phyloP scores from a whole-genome alignment of 2,329 filamentous ascomycete species.

The Basipetospora sp. region DNA sequence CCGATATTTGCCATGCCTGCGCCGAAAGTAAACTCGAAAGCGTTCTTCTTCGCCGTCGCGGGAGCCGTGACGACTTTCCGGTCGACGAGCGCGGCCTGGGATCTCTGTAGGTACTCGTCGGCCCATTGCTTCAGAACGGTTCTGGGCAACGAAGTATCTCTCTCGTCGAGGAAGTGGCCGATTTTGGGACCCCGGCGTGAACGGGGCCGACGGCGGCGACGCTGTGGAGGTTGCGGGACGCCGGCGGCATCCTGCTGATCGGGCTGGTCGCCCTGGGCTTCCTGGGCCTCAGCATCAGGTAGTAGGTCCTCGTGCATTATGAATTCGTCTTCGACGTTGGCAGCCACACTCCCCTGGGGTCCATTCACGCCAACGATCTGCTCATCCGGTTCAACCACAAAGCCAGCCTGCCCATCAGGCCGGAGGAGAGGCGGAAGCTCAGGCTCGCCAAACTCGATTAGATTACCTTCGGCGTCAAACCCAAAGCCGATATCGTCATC shows the following conservation, averaged over 20 bases:
- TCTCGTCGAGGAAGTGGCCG: too few species aligned
- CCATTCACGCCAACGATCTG: not conserved
- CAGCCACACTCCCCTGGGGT: not conserved
- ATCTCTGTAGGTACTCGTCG: not conserved
- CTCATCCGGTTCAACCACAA: constrained; percentile 4
- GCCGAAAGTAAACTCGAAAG: constrained; percentile 25
- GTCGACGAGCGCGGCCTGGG: too few species aligned
- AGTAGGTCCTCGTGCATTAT: constrained; percentile 24
- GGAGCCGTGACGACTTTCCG: not conserved
- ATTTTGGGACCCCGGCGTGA: too few species aligned
- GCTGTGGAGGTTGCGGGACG: constrained; percentile 19
- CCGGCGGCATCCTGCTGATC: constrained; percentile 7
- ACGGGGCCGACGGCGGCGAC: constrained; percentile 19
- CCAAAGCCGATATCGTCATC: constrained; percentile 28
- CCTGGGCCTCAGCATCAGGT: constrained; percentile 23
- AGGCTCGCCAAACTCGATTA: constrained; percentile 24
- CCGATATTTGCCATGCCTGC: constrained; percentile 24
- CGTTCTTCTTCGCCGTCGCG: constrained; percentile 14
- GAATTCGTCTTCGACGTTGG: constrained; percentile 9
- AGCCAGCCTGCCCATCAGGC: not conserved
- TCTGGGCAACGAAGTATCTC: too few species aligned
- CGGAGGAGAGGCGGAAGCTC: constrained; percentile 28
- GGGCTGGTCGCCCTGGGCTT: constrained; percentile 3
- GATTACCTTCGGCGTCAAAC: constrained; percentile 37
- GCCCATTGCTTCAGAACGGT: not conserved